A percentile compares a stretch with the other conserved stretches of the same genome.
phyloP scores from a whole-genome alignment of 164 flowering plant genomes.

The Aristolochia fimbriata region DNA sequence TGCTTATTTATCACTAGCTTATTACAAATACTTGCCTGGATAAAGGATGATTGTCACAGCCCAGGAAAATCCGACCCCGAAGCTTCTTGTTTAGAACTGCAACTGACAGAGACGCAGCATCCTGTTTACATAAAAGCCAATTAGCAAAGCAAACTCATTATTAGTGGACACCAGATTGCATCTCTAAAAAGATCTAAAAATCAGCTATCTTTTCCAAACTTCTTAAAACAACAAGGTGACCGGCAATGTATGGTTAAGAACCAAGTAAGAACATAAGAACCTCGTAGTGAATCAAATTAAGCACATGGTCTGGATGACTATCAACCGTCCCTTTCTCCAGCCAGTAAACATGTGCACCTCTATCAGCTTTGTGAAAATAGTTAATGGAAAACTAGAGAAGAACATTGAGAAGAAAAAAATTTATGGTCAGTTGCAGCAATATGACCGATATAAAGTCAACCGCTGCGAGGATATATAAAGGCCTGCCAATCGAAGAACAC shows the following conservation, averaged over 20 bases:
- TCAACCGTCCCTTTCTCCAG: constrained; percentile 73
- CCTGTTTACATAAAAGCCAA: constrained; percentile 27
- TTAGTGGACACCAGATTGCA: too few species aligned
- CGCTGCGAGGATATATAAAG: constrained; percentile 79
- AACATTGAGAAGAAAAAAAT: too few species aligned
- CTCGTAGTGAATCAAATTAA: constrained; percentile 96
- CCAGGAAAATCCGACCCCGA: constrained; percentile 60
- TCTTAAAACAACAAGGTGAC: too few species aligned
- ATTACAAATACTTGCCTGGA: constrained; percentile 43
- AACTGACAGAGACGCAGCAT: constrained; percentile 83
- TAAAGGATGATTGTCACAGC: constrained; percentile 91
- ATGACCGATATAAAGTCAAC: not conserved
- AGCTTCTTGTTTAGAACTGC: constrained; percentile 71
- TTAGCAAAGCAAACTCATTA: not conserved
- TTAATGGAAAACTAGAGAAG: constrained; percentile 24
- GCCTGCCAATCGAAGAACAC: constrained; percentile 88
- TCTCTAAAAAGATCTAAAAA: too few species aligned
- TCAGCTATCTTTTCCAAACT: too few species aligned
- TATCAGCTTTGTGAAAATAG: constrained; percentile 51
- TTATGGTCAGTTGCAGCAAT: too few species aligned
- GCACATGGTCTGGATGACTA: constrained; percentile 73
- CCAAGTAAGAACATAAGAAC: constrained; percentile 17
- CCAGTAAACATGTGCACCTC: constrained; percentile 85
- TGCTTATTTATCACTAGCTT: too few species aligned
- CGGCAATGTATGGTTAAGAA: too few species aligned